Evolutionary conservation across 352 stramenopile genomes (phyloP), one percentile per base, ranked within the genome.

Genomic region (Saprolegnia diclina): DNA sequence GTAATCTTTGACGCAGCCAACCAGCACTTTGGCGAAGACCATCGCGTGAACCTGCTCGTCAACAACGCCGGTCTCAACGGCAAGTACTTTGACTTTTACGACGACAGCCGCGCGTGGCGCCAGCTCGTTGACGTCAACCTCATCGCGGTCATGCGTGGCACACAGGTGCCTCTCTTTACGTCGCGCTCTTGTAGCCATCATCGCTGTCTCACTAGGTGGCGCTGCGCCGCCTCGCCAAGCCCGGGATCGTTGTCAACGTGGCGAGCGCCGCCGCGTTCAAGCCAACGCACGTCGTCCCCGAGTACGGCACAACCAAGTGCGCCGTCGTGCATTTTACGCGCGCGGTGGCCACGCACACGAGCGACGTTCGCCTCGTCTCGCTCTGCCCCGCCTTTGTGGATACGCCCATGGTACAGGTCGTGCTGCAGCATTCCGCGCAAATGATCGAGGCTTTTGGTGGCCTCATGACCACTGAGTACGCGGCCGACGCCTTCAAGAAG

Each of bases 41-140:
- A 52, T 42, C 77, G 75, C 0, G 76, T 91, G 9, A 93, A 93
- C 72, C 46, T 92, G 55, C 76, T 93, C 38, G 83, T 85, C 1
- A 93, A 93, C 74, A 93, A 93, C 68, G 85, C 85, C 1, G 85
- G 85, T 21, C 91, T 93, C 45, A 79, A 77, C 3, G 77, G 79
- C 7, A 72, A 88, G 53, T 75, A 75, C 67, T 90, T 52, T 86
- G 72, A 72, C 61, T 53, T 19, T 38, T 40, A 68, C 29, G 65
- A 76, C 46, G 71, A 80, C 10, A 73, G 77, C 54, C 55, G 73
- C 22, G 64, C 76, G 37, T 94, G 85, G 83, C 81, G 89, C 64
- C 64, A 69, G 16, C 82, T 94, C 21, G 73, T 92, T 35, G 73
- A 79, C 38, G 91, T 94, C 35, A 85, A 92, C 65, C 71, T 91